Percentiles rank a stretch among this genome's conserved stretches.
phyloP scores from a whole-genome alignment of 2,329 filamentous ascomycete genomes.

The Rutstroemia sp. region DNA sequence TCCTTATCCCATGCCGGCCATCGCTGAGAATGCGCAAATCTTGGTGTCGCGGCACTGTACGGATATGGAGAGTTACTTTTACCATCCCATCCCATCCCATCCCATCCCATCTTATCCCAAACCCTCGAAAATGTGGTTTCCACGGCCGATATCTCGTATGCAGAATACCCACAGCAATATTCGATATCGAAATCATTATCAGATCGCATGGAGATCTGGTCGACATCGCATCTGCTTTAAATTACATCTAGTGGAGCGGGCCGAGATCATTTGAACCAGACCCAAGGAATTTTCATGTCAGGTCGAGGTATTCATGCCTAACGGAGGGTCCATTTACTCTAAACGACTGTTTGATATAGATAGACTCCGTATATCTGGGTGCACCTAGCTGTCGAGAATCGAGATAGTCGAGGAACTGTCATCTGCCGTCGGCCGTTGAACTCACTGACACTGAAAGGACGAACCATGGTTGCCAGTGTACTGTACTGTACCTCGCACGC shows the following conservation, averaged over 20 bases:
- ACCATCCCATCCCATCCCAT: too few relatives aligned
- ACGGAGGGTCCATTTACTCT: neutral
- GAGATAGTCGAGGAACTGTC: neutral
- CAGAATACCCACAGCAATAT: neutral
- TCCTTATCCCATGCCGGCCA: neutral
- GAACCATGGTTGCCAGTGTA: neutral
- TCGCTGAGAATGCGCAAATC: neutral
- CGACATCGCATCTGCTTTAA: neutral
- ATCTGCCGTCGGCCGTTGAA: neutral
- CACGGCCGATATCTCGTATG: too few relatives aligned
- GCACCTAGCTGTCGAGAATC: neutral
- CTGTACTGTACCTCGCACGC: neutral
- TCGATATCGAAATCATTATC: neutral
- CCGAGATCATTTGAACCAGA: neutral
- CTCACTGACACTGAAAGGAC: neutral
- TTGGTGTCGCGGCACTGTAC: neutral
- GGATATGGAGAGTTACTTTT: too few relatives aligned
- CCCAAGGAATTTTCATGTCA: neutral
- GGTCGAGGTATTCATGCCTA: neutral
- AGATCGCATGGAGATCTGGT: neutral
- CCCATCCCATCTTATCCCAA: too few relatives aligned
- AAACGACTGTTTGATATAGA: neutral
- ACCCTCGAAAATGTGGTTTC: too few relatives aligned
- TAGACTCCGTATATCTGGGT: neutral
- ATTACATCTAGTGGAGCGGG: neutral